Percentiles rank a stretch among this genome's conserved stretches.
These are phyloP conservation scores for Pseudocercospora fuligena DNA, from an alignment of 2,329 filamentous ascomycete genomes.

Conservation along the genomic window DNA sequence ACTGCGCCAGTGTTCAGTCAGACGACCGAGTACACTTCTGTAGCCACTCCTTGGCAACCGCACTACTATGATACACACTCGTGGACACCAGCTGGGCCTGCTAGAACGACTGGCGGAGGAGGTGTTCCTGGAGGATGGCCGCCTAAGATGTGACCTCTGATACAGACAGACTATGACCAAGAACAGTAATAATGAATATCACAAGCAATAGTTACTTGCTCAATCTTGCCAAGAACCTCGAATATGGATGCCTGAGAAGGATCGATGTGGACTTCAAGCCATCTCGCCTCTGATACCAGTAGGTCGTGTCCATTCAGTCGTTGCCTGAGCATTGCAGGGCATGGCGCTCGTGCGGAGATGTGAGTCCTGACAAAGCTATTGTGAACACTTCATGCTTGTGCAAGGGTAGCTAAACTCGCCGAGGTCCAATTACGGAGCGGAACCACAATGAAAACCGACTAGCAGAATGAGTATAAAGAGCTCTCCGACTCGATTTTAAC, in stretches of 20 bases:
- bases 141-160: background rate
- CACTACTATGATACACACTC: conserved; percentile 18
- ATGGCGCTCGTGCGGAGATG: background rate
- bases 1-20: conserved; percentile 17
- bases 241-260: background rate
- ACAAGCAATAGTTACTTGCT: background rate
- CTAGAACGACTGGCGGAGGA: conserved; percentile 22
- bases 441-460: background rate
- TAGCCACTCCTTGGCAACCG: conserved; percentile 22
- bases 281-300: background rate
- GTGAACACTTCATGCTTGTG: background rate
- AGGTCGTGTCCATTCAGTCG: background rate
- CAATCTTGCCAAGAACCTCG: background rate
- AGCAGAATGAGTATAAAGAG: background rate
- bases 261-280: background rate
- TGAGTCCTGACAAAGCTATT: background rate
- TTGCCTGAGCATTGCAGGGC: background rate
- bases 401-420: background rate
- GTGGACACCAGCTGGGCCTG: conserved; percentile 27
- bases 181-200: background rate
- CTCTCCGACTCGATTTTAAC: background rate
- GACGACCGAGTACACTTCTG: conserved; percentile 1
- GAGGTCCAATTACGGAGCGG: background rate
- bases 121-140: conserved; percentile 24
- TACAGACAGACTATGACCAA: background rate